phyloP scores from a whole-genome alignment of 164 flowering plant species.

The Annona squamosa region DNA sequence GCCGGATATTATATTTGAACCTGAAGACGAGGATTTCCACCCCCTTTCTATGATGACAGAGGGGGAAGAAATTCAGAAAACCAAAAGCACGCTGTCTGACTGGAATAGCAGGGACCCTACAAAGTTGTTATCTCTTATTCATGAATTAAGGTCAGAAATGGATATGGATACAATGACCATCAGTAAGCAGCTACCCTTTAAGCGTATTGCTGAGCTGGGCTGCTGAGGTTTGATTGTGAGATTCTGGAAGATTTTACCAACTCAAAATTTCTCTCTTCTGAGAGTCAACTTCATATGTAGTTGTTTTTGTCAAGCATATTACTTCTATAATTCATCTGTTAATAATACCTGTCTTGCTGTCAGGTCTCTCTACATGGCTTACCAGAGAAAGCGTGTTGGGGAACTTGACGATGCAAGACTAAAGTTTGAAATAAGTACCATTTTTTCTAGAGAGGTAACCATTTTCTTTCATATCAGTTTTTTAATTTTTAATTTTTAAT shows the following conservation, averaged over 20 bases:
- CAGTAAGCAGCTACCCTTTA: not conserved
- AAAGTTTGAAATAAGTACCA: slow-evolving; percentile 80
- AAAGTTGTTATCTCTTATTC: slow-evolving; percentile 48
- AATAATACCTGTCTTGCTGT: not conserved
- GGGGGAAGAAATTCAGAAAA: slow-evolving; percentile 21
- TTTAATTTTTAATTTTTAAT: not conserved
- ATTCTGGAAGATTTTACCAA: not conserved
- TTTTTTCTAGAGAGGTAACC: slow-evolving; percentile 68
- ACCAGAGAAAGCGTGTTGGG: slow-evolving; percentile 63
- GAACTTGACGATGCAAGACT: slow-evolving; percentile 82
- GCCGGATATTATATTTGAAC: slow-evolving; percentile 76
- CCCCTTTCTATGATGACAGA: slow-evolving; percentile 32
- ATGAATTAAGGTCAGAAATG: slow-evolving; percentile 55
- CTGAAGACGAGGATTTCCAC: slow-evolving; percentile 64
- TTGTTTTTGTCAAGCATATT: too few relatives aligned
- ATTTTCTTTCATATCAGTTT: slow-evolving; percentile 18
- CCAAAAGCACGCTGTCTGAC: slow-evolving; percentile 38
- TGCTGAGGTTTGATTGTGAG: not conserved
- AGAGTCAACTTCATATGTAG: too few relatives aligned
- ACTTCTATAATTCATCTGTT: too few relatives aligned
- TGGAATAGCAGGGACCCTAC: slow-evolving; percentile 79
- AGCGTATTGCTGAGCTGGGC: not conserved
- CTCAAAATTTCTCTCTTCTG: not conserved
- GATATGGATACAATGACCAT: not conserved
- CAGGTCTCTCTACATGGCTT: slow-evolving; percentile 57